Conservation (phyloP, 2,329 filamentous ascomycete species). For the Ascochyta clinopodiicola region DNA sequence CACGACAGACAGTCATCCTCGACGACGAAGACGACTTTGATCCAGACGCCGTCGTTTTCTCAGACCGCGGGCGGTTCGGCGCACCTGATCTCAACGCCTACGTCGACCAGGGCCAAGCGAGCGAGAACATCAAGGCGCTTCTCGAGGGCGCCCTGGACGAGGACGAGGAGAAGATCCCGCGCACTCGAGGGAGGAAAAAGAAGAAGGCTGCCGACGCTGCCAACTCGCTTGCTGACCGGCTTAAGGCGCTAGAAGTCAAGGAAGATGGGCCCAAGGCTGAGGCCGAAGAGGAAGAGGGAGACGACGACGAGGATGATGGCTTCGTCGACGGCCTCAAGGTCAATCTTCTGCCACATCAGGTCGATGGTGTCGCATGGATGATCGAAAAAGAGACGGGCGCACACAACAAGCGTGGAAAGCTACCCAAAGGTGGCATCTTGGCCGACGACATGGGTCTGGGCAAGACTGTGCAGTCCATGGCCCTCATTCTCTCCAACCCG, state of each 20-base stretch:
- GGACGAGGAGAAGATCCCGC: conserved; percentile 64
- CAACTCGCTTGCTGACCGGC: conserved; percentile 52
- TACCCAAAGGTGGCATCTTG: conserved; percentile 91
- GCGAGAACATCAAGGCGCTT: conserved; percentile 79
- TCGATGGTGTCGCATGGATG: conserved; percentile 96
- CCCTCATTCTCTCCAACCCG: conserved; percentile 82
- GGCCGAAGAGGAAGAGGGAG: conserved; percentile 40
- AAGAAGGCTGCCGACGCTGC: conserved; percentile 49
- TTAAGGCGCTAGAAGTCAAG: conserved; percentile 53
- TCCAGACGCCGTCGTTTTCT: conserved; percentile 54
- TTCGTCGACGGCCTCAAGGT: conserved; percentile 83
- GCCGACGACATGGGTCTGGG: conserved; percentile 98
- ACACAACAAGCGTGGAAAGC: conserved; percentile 76
- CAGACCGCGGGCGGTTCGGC: conserved; percentile 58
- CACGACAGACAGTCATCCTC: conserved; percentile 51
- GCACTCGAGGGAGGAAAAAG: conserved; percentile 54
- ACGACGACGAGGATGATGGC: conserved; percentile 63
- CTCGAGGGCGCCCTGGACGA: conserved; percentile 82
- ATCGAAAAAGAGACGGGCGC: conserved; percentile 86
- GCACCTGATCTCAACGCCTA: conserved; percentile 65
- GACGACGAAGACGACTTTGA: conserved; percentile 56
- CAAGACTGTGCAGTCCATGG: conserved; percentile 93
- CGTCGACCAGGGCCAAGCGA: conserved; percentile 74
- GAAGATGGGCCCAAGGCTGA: conserved; percentile 59
- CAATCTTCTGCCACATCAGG: conserved; percentile 88